phyloP scores from a whole-genome alignment of 2,329 filamentous ascomycete species.

The Sphaerulina vaccinii region DNA sequence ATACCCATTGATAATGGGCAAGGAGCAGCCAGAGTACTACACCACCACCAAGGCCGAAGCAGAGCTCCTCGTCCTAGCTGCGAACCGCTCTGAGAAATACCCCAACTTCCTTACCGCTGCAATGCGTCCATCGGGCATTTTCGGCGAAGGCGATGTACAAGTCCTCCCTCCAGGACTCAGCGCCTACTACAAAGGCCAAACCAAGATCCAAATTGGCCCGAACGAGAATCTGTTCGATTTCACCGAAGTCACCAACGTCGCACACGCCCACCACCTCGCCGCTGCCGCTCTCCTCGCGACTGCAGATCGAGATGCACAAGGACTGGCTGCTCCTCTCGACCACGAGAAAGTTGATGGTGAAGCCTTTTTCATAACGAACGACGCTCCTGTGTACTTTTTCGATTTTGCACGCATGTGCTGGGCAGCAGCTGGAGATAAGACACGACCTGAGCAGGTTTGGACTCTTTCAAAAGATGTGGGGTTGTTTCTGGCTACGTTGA shows the following conservation, averaged over 20 bases:
- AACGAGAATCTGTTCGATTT: constrained; percentile 57
- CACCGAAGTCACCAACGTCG: constrained; percentile 54
- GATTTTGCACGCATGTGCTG: constrained; percentile 50
- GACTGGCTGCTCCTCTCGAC: constrained; percentile 42
- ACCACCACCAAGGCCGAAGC: constrained; percentile 52
- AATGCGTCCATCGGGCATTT: constrained; percentile 53
- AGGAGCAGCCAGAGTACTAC: constrained; percentile 52
- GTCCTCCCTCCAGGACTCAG: constrained; percentile 46
- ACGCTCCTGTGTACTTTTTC: constrained; percentile 52
- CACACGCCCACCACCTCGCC: constrained; percentile 53
- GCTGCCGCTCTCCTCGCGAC: constrained; percentile 50
- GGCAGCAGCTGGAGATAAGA: constrained; percentile 45
- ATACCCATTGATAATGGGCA: constrained; percentile 47
- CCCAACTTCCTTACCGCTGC: constrained; percentile 50
- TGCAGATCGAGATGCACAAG: constrained; percentile 36
- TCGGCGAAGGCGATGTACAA: constrained; percentile 51
- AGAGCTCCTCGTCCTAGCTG: constrained; percentile 48
- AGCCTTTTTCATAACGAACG: constrained; percentile 54
- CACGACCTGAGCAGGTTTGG: constrained; percentile 44
- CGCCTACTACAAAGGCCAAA: constrained; percentile 49
- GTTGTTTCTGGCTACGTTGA: constrained; percentile 43
- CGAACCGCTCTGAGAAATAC: constrained; percentile 45
- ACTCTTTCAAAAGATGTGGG: constrained; percentile 43
- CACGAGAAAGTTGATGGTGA: constrained; percentile 52
- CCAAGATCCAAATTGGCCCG: constrained; percentile 51